Evolutionary conservation across 1,139 yeast species (phyloP).

Genomic region (Meyerozyma carpophila): DNA sequence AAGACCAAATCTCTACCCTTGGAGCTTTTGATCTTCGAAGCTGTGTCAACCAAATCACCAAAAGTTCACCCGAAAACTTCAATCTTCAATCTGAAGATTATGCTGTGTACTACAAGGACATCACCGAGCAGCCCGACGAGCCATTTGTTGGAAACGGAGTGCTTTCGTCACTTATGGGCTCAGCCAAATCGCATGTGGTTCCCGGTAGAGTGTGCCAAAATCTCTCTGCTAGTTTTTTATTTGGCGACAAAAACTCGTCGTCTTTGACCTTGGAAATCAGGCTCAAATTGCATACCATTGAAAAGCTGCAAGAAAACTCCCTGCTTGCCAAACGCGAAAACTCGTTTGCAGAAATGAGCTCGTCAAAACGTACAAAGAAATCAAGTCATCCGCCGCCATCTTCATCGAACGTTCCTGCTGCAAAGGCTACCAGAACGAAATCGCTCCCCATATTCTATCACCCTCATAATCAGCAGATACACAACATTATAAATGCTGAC

Average conservation of each 20-base stretch:
- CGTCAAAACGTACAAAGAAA: slow-evolving; percentile 1
- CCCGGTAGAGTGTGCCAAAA: slow-evolving; percentile 74
- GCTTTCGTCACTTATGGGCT: slow-evolving; percentile 38
- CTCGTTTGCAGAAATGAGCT: neutral
- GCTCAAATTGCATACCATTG: slow-evolving; percentile 49
- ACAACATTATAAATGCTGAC: slow-evolving; percentile 40
- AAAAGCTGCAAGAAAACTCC: slow-evolving; percentile 5
- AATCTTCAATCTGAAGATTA: slow-evolving; percentile 47
- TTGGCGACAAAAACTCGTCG: slow-evolving; percentile 40
- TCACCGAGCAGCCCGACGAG: slow-evolving; percentile 67
- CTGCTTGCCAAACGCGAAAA: slow-evolving; percentile 1
- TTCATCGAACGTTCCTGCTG: slow-evolving; percentile 24
- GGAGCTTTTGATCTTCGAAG: slow-evolving; percentile 54
- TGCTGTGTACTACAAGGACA: slow-evolving; percentile 67
- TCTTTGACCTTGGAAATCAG: slow-evolving; percentile 63
- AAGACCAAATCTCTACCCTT: slow-evolving; percentile 33
- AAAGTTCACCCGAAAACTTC: slow-evolving; percentile 57
- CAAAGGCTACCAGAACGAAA: slow-evolving; percentile 61
- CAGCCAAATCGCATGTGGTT: slow-evolving; percentile 32
- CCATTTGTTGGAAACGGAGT: slow-evolving; percentile 74
- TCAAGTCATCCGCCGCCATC: slow-evolving; percentile 3
- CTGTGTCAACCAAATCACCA: slow-evolving; percentile 46
- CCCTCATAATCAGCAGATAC: slow-evolving; percentile 36
- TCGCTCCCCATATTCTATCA: slow-evolving; percentile 54
- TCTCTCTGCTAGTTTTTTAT: slow-evolving; percentile 47